These are phyloP conservation scores for Rhodomyrtus psidioides DNA, from an alignment of 441 rosid genomes.

Conservation along the genomic window DNA sequence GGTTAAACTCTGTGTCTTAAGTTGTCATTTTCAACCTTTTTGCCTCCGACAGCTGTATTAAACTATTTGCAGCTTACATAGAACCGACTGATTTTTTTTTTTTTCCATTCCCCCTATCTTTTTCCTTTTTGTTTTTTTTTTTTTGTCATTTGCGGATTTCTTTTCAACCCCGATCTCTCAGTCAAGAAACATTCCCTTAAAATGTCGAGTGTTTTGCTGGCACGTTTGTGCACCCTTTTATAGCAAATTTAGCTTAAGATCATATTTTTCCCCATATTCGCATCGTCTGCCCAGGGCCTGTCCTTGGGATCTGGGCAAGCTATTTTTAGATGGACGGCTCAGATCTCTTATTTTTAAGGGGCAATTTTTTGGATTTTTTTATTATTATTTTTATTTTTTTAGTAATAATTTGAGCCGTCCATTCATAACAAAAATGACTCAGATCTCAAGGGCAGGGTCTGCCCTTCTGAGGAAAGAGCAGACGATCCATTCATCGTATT, in stretches of 20 bases:
- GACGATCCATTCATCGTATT: too few species aligned
- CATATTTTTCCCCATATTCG: neutral
- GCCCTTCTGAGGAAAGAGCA: too few species aligned
- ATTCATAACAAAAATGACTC: too few species aligned
- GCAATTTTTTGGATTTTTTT: too few species aligned
- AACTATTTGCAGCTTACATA: neutral
- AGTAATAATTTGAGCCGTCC: too few species aligned
- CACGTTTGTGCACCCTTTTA: neutral
- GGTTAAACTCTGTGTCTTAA: neutral
- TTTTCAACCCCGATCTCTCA: neutral
- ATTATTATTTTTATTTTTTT: too few species aligned
- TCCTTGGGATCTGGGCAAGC: too few species aligned
- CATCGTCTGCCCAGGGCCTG: too few species aligned
- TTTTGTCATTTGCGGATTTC: neutral
- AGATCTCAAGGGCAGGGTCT: too few species aligned
- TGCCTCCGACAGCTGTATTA: neutral
- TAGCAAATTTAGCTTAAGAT: neutral
- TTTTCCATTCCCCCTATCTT: neutral
- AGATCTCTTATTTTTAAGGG: too few species aligned
- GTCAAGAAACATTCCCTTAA: neutral
- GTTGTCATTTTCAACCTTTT: neutral
- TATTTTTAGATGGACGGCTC: too few species aligned
- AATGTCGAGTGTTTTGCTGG: neutral
- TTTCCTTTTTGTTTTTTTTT: neutral
- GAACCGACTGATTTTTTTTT: neutral